Base-by-base conservation (phyloP, 495 filamentous ascomycete species). In the Xylaria palmicola region DNA sequence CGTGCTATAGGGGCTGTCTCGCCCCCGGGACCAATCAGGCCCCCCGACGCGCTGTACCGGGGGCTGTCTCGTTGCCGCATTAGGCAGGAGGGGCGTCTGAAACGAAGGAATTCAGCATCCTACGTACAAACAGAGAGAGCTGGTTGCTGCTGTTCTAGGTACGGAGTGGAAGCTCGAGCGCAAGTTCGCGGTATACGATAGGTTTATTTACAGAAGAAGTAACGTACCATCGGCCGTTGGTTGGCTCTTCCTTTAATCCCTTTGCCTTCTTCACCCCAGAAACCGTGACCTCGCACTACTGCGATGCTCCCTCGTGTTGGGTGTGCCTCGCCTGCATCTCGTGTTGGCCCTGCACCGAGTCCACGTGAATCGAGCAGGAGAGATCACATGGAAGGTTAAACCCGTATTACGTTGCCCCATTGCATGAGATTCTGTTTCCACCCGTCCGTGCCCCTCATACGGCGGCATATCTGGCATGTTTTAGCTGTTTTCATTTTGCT, bases 21-120 rank as follows among this genome's bases (percentile, higher is more conserved):
- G 7, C 6, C 22, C 5, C 12, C n/a, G n/a, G 4, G 15, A 29
- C 55, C 55, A 57, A 47, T 57, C 40, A 57, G 20, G 37, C 17
- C 0, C 12, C 19, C 20, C 30, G n/a, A 22, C 24, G 20, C 1
- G 13, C 15, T 1, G 8, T 26, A 22, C 13, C 36, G 29, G 55
- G 43, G 30, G 13, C 20, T 47, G 29, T 39, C 29, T 27, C 8
- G 37, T 24, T 39, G 32, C 55, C 55, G 1, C 5, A 36, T 58
- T 29, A 58, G 55, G 55, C 27, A 58, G 55, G 55, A 58, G 43
- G 55, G 43, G 55, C 19, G 30, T 49, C 43, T 58, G 55, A 58
- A 58, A 58, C 55, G 20, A 32, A 58, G 41, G 55, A 58, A 26
- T 8, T 13, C 5, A 24, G 43, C 8, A 48, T 37, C 55, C 43